A percentile compares a stretch with the other conserved stretches of the same genome.
phyloP scores from a whole-genome alignment of 306 rosid species.

The Cucumis sativus region DNA sequence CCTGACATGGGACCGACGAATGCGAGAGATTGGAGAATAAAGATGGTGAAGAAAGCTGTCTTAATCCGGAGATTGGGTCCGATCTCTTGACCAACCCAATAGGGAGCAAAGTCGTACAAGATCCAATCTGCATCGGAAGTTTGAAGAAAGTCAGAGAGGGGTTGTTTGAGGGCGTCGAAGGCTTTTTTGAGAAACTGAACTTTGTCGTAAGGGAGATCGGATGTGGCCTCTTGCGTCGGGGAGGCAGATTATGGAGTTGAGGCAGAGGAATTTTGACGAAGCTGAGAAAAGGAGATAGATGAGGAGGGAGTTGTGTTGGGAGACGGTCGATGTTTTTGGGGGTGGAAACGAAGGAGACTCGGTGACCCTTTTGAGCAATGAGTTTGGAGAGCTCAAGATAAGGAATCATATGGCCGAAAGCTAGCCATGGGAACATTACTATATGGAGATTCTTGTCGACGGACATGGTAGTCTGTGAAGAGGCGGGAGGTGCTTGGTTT shows the following conservation, averaged over 20 bases:
- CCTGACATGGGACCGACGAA: not conserved
- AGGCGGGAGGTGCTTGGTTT: too few species aligned
- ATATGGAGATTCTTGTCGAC: conserved; percentile 22
- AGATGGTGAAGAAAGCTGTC: not conserved
- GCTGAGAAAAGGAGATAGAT: conserved; percentile 9
- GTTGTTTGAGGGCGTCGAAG: conserved; percentile 12
- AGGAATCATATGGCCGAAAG: conserved; percentile 44
- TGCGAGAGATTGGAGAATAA: not conserved
- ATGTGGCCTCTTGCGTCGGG: conserved; percentile 11
- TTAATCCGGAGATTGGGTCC: not conserved
- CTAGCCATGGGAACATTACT: conserved; percentile 57
- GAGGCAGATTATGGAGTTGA: conserved; percentile 15
- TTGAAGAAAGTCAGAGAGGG: not conserved
- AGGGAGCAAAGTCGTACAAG: conserved; percentile 11
- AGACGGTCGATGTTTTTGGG: conserved; percentile 39
- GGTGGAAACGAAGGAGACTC: conserved; percentile 32
- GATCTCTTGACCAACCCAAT: conserved; percentile 2
- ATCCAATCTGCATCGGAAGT: conserved; percentile 13
- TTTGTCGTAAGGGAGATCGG: not conserved
- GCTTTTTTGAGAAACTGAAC: conserved; percentile 13
- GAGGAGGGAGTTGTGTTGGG: conserved; percentile 31
- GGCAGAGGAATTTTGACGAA: conserved; percentile 32
- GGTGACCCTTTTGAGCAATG: conserved; percentile 42
- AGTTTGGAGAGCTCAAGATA: conserved; percentile 35
- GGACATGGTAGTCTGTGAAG: not conserved